Conservation (phyloP, 2,329 filamentous ascomycete genomes). For the Colletotrichum costaricense region DNA sequence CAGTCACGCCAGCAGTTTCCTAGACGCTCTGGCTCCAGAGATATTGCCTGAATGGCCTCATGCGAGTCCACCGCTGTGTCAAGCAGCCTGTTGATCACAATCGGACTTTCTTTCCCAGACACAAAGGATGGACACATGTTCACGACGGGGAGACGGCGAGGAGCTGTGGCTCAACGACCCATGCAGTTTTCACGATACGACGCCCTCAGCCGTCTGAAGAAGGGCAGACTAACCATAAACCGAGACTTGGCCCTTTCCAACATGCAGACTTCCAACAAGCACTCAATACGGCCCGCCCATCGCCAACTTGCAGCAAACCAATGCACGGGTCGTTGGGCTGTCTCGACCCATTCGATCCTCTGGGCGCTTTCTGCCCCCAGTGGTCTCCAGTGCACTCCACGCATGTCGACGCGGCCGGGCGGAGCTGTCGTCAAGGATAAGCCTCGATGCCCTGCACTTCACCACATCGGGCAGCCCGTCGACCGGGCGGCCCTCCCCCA, state of each 20-base stretch:
- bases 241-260: conserved; percentile 5
- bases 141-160: not conserved
- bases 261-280: conserved; percentile 2
- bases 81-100: not conserved
- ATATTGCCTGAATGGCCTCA: conserved; percentile 1
- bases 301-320: not conserved
- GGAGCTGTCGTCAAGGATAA: conserved; percentile 5
- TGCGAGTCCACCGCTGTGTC: not conserved
- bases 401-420: conserved; percentile 2
- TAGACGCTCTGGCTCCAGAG: not conserved
- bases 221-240: not conserved
- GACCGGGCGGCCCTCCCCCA: conserved; percentile 1
- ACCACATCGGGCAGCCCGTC: conserved; percentile 2
- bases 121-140: not conserved
- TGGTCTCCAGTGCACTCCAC: not conserved
- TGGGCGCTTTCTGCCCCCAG: not conserved
- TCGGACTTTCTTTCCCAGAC: not conserved
- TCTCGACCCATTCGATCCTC: not conserved
- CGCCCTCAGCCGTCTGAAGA: not conserved
- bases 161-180: not conserved
- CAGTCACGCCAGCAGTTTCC: not conserved
- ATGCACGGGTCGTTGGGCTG: not conserved
- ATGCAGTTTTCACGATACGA: not conserved
- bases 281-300: not conserved
- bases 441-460: not conserved